Evolutionary conservation across 2,329 filamentous ascomycete species (phyloP).

Genomic region (Beauveria rudraprayagi): DNA sequence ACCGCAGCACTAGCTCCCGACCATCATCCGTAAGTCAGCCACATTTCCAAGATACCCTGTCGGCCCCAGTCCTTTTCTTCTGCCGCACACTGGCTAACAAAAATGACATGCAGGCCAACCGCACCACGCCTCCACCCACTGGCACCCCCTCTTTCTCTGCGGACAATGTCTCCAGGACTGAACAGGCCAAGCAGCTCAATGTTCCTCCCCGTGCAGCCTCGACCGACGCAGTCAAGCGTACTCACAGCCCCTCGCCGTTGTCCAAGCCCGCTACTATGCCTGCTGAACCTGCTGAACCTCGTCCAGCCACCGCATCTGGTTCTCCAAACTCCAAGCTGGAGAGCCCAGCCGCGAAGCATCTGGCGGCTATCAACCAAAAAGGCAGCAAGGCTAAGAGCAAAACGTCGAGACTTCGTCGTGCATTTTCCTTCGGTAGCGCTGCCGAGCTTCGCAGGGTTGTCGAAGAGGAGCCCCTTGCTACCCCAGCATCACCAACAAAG

Average conservation of each 20-base stretch:
- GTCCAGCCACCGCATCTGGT: constrained; percentile 25
- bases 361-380: constrained; percentile 80
- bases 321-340: constrained; percentile 31
- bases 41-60: constrained; percentile 12
- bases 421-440: constrained; percentile 94
- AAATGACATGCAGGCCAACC: constrained; percentile 49
- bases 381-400: constrained; percentile 74
- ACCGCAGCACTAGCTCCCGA: constrained; percentile 50
- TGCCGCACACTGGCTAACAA: constrained; percentile 37
- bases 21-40: constrained; percentile 55
- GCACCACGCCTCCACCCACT: constrained; percentile 45
- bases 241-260: constrained; percentile 61
- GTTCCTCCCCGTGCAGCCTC: constrained; percentile 56
- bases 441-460: constrained; percentile 77
- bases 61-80: constrained; percentile 17
- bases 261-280: constrained; percentile 63
- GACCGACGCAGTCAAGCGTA: constrained; percentile 58
- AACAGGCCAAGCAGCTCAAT: constrained; percentile 47
- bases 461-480: constrained; percentile 40
- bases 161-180: constrained; percentile 42
- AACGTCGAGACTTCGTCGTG: constrained; percentile 74
- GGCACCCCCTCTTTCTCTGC: constrained; percentile 43
- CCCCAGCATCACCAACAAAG: constrained; percentile 37
- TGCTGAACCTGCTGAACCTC: constrained; percentile 39
- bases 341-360: constrained; percentile 73